Percentiles rank a stretch among this genome's conserved stretches.
Evolutionary conservation across 805 yeast genomes (phyloP).

Genomic region (Candida yuanshanica): DNA sequence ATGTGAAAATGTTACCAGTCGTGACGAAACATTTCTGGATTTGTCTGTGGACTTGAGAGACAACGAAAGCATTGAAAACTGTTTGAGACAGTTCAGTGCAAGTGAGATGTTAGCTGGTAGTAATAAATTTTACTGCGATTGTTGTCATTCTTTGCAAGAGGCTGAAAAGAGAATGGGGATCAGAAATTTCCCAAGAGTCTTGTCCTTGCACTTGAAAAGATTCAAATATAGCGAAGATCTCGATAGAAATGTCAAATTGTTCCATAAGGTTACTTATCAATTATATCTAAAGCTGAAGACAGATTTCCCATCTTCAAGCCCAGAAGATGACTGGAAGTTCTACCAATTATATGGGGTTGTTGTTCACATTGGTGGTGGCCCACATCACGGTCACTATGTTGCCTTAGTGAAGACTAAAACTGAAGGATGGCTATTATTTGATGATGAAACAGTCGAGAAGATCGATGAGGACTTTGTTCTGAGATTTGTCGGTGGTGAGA

Average conservation of each 20-base stretch:
- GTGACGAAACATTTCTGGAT: constrained; percentile 85
- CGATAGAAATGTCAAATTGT: constrained; percentile 77
- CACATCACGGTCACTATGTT: constrained; percentile 96
- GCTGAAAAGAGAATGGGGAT: constrained; percentile 87
- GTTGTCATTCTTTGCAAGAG: constrained; percentile 85
- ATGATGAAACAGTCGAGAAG: constrained; percentile 90
- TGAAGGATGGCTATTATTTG: constrained; percentile 87
- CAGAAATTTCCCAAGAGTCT: constrained; percentile 66
- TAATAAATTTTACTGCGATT: constrained; percentile 90
- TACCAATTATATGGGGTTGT: constrained; percentile 85
- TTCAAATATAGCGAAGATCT: constrained; percentile 85
- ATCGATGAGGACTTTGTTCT: constrained; percentile 80
- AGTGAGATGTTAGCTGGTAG: constrained; percentile 80
- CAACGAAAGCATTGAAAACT: constrained; percentile 68
- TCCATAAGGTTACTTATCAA: constrained; percentile 81
- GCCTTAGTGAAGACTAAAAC: constrained; percentile 72
- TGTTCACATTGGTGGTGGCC: constrained; percentile 96
- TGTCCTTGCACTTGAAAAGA: constrained; percentile 83
- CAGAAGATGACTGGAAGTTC: constrained; percentile 41
- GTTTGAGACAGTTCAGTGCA: constrained; percentile 75
- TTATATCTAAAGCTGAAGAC: constrained; percentile 47
- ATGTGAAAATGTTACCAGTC: constrained; percentile 75
- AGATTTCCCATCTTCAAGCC: constrained; percentile 52
- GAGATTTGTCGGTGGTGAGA: constrained; percentile 82
- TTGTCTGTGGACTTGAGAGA: constrained; percentile 78